Evolutionary conservation across 371 early-diverging fungal genomes (phyloP).

Genomic region (Circinella umbellata): DNA sequence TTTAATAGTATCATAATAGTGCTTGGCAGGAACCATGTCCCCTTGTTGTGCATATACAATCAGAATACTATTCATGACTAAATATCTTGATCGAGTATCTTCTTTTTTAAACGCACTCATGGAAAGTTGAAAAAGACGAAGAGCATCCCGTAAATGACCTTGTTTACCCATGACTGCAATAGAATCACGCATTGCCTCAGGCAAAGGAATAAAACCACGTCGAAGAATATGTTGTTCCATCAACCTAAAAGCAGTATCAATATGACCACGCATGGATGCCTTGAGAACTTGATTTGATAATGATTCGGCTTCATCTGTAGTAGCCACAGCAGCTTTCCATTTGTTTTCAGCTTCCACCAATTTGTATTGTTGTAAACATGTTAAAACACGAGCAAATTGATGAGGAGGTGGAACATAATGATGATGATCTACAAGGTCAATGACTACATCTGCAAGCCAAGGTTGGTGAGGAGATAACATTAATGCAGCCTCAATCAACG

Average conservation of each 20-base stretch:
- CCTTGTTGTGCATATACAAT: constrained; percentile 62
- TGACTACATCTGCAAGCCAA: constrained; percentile 3
- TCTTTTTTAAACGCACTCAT: constrained; percentile 31
- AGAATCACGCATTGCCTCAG: constrained; percentile 48
- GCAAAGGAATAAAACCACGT: constrained; percentile 29
- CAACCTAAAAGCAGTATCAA: constrained; percentile 25
- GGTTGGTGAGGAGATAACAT: constrained; percentile 8
- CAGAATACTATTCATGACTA: constrained; percentile 57
- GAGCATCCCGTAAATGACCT: constrained; percentile 40
- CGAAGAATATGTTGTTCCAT: constrained; percentile 30
- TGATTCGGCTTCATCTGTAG: not conserved
- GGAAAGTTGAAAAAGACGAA: constrained; percentile 33
- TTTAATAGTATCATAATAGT: constrained; percentile 60
- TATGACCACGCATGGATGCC: constrained; percentile 29
- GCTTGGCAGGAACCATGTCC: constrained; percentile 59
- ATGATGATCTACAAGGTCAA: constrained; percentile 6
- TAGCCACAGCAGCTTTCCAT: constrained; percentile 19
- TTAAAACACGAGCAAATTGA: constrained; percentile 4
- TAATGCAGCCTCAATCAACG: constrained; percentile 27
- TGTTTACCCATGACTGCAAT: constrained; percentile 52
- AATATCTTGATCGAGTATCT: constrained; percentile 36
- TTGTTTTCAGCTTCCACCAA: constrained; percentile 15
- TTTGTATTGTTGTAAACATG: constrained; percentile 15
- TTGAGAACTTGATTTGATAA: constrained; percentile 22
- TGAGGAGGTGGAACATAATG: not conserved